Evolutionary conservation across 1,139 yeast species (phyloP).

Genomic region (Suhomyces guaymorum): DNA sequence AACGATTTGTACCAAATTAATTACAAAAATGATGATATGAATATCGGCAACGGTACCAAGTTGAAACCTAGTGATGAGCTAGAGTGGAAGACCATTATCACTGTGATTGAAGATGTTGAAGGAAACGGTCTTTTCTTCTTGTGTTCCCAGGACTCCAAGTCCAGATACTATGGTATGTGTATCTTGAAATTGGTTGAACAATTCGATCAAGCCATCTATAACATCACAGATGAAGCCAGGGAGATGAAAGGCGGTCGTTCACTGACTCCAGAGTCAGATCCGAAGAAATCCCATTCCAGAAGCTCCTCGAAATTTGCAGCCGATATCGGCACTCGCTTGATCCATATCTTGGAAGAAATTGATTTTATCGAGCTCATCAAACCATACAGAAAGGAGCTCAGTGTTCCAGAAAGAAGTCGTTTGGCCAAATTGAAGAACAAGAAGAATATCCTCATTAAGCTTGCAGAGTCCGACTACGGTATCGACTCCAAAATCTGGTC

Average conservation of each 20-base stretch:
- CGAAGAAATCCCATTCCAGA: conserved; percentile 47
- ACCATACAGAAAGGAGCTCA: conserved; percentile 60
- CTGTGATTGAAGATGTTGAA: conserved; percentile 89
- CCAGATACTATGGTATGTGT: conserved; percentile 73
- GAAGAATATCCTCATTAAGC: conserved; percentile 62
- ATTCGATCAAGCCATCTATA: conserved; percentile 79
- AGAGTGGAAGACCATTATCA: conserved; percentile 75
- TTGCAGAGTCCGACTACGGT: conserved; percentile 92
- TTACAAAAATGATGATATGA: conserved; percentile 37
- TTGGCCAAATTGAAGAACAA: conserved; percentile 63
- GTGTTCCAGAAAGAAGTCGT: conserved; percentile 79
- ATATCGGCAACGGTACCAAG: conserved; percentile 23
- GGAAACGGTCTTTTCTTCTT: conserved; percentile 92
- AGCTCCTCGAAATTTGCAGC: conserved; percentile 75
- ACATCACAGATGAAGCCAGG: conserved; percentile 34
- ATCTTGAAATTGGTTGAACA: conserved; percentile 75
- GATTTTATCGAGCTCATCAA: conserved; percentile 69
- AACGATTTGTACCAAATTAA: conserved; percentile 49
- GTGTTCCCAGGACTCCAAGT: conserved; percentile 80
- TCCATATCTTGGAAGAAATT: conserved; percentile 70
- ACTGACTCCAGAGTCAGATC: conserved; percentile 5
- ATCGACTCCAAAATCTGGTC: conserved; percentile 96
- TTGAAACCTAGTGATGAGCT: conserved; percentile 60
- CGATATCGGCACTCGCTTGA: conserved; percentile 74
- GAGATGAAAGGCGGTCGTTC: conserved; percentile 3